These are phyloP conservation scores for Saccharum spontaneum DNA, from an alignment of 176 grass and related monocot species.

Conservation along the genomic window DNA sequence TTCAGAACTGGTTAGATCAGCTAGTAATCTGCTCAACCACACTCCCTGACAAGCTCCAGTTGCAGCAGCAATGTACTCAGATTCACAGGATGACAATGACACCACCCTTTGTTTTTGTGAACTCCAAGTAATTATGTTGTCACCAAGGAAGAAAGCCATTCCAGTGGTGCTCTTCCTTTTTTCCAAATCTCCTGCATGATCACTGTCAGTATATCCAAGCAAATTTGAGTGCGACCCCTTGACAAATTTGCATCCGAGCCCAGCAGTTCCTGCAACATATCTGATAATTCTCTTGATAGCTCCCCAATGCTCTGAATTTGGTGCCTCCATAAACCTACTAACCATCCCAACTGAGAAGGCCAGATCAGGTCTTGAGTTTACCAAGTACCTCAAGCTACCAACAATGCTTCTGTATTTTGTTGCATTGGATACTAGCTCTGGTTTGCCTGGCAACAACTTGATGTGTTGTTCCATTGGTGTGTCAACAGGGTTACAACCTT, in stretches of 20 bases:
- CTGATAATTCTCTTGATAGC: not conserved
- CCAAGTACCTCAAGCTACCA: not conserved
- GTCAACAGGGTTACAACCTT: not conserved
- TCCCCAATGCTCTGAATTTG: not conserved
- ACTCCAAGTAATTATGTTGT: too few species aligned
- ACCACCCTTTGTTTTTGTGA: too few species aligned
- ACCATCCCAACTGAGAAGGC: not conserved
- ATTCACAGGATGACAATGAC: too few species aligned
- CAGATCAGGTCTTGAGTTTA: not conserved
- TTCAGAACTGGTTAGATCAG: too few species aligned
- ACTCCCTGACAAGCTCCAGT: too few species aligned
- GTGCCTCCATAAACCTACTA: not conserved
- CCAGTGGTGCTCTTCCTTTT: too few species aligned
- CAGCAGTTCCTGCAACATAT: not conserved
- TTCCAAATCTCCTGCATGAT: too few species aligned
- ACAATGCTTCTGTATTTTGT: not conserved
- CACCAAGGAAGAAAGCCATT: fast-evolving
- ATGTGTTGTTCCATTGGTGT: not conserved
- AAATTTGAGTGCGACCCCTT: too few species aligned
- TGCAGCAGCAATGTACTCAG: too few species aligned
- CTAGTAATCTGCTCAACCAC: too few species aligned
- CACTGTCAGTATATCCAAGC: too few species aligned
- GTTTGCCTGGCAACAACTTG: not conserved
- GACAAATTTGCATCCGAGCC: not conserved
- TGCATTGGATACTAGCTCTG: not conserved